Evolutionary conservation across 2,329 filamentous ascomycete species (phyloP), one percentile per base, ranked within the genome.

Genomic region (Aaosphaeria pasadenensis): DNA sequence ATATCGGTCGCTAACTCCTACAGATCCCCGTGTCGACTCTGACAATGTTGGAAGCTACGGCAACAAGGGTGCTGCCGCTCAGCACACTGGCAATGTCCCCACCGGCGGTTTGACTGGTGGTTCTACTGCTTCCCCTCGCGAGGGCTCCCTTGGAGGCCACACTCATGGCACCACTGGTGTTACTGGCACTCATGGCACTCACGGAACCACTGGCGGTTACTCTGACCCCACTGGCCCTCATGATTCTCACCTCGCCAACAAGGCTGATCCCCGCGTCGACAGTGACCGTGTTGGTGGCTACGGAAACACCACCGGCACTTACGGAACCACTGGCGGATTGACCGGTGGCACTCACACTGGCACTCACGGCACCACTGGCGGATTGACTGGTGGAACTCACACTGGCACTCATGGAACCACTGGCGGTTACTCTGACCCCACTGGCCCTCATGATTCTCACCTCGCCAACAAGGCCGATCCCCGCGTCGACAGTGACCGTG

Each of bases 391-490:
- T 11, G 33, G 33, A 36, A 44, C 39, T 33, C 44, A 39, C 5
- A 56, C 55, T n/a, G 58, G 58, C 30, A 58, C 59, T 24, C 56
- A 60, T 43, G 45, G 50, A 47, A 47, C 46, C 33, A 24, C 17
- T 24, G 17, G 17, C 17, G 17, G 40, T 2, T 40, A 47, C 43
- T 46, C 47, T 29, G 49, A 55, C 40, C 55, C 51, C 9, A 45
- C 44, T 36, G 58, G 57, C 31, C 58, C 58, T 33, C 58, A 61
- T 43, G 33, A 49, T 31, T 42, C 30, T 24, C 46, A 40, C 31
- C 33, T 60, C 4, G 50, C 42, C 11, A 62, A 62, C 56, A 55
- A 58, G 47, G 36, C 43, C 11, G 58, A 58, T 48, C 58, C 58
- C 24, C 46, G 56, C 11, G 55, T 59, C 5, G 54, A 59, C 40